Conservation (phyloP, 352 stramenopile species). For the Pseudoperonospora humuli region DNA sequence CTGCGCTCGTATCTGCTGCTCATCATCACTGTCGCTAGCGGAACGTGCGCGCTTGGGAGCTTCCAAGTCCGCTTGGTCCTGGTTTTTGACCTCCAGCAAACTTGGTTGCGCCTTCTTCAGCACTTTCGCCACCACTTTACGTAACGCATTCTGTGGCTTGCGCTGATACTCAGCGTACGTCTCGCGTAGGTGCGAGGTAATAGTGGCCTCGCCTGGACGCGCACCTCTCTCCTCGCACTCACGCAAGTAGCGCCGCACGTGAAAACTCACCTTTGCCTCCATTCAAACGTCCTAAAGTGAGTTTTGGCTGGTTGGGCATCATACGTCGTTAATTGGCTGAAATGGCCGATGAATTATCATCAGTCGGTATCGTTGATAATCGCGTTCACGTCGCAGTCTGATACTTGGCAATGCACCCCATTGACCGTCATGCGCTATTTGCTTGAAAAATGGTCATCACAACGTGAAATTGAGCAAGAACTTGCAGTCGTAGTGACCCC, state of each 20-base stretch:
- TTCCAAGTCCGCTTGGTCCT: background rate
- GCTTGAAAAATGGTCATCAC: too few species aligned
- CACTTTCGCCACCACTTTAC: conserved; percentile 64
- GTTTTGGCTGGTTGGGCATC: conserved; percentile 2
- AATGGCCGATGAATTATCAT: background rate
- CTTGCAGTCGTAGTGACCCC: too few species aligned
- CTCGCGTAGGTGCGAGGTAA: conserved; percentile 54
- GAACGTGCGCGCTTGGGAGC: conserved; percentile 47
- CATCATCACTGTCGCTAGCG: conserved; percentile 57
- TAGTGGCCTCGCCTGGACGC: conserved; percentile 47
- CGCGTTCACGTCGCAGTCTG: too few species aligned
- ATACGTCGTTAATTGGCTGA: background rate
- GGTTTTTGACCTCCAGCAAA: background rate
- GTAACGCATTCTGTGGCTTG: conserved; percentile 64
- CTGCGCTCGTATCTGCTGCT: conserved; percentile 40
- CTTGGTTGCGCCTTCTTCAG: conserved; percentile 43
- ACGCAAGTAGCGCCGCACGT: conserved; percentile 75
- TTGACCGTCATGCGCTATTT: too few species aligned
- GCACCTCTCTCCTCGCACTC: conserved; percentile 66
- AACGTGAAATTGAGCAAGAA: too few species aligned
- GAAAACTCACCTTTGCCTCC: conserved; percentile 84
- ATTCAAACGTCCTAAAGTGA: conserved; percentile 26
- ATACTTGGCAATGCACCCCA: too few species aligned
- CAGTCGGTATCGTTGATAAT: too few species aligned
- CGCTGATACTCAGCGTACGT: conserved; percentile 83